phyloP scores from a whole-genome alignment of 305 asterid species.

The Rubia occidens region DNA sequence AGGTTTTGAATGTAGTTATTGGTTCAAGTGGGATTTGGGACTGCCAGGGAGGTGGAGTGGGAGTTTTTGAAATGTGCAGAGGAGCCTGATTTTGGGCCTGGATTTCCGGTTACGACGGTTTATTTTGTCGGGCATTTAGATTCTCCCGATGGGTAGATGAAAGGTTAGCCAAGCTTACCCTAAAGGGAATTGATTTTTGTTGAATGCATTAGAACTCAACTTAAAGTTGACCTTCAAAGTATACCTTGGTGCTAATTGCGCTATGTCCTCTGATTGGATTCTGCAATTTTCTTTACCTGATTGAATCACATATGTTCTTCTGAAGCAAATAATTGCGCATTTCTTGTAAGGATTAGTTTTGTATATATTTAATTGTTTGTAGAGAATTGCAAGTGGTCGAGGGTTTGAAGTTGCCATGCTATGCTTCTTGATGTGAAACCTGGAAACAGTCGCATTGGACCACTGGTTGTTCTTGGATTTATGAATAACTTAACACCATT shows the following conservation, averaged over 20 bases:
- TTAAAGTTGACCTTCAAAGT: neutral
- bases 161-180: slow-evolving; percentile 35
- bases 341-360: slow-evolving; percentile 9
- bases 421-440: slow-evolving; percentile 53
- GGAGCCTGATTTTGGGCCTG: slow-evolving; percentile 93
- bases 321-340: neutral
- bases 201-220: neutral
- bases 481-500: slow-evolving; percentile 41
- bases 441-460: slow-evolving; percentile 64
- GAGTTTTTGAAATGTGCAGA: slow-evolving; percentile 42
- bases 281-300: neutral
- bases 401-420: slow-evolving; percentile 37
- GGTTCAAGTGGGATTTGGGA: slow-evolving; percentile 39
- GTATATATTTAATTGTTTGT: slow-evolving; percentile 21
- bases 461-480: slow-evolving; percentile 56
- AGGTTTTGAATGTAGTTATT: slow-evolving; percentile 43
- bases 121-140: slow-evolving; percentile 44
- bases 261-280: neutral
- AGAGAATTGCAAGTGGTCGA: slow-evolving; percentile 70
- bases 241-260: neutral
- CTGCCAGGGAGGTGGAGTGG: slow-evolving; percentile 43
- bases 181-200: neutral
- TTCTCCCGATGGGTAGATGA: slow-evolving; percentile 29
- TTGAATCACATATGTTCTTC: neutral
- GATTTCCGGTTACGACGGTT: slow-evolving; percentile 46